Base-by-base conservation (phyloP, 768 basidiomycete genomes). In the Hygrocybe coccinea region DNA sequence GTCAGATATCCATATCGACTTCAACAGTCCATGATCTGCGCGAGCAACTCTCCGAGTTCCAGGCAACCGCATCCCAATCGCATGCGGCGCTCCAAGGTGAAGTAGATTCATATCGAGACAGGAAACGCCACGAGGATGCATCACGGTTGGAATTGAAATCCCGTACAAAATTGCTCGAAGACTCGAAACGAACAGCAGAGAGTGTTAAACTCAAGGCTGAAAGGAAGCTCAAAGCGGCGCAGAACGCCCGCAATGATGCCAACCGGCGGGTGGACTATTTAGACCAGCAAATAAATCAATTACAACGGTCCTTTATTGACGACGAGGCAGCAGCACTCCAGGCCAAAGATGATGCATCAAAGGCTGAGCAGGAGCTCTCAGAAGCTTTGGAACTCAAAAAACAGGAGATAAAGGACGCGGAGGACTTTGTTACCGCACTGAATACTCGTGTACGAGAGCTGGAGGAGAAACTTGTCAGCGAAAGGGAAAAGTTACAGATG, bases 151-250 rank as follows among this genome's bases (percentile, higher is more conserved):
- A 97, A 65, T 73, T 90, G 54, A 94, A 92, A 69, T 69, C 79
- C n/a, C 85, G 86, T 48, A 89, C 89, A 47, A 95, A 95, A 71
- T 68, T 76, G 2, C 74, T 97, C 2, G 95, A 99, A 61, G 95
- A 99, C 67, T 74, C 83, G 52, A 89, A 87, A 70, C 85, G 95
- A 33, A 75, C 75, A 25, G 91, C 93, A 10, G 97, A 99, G 70
- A 76, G 81, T 50, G 70, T 76, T 50, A 88, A 84, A 66, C 80
- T 84, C 44, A 95, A 97, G 46, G 91, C 87, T 3, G 95, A 98
- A 71, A 93, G 90, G 75, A 85, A 85, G 61, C 77, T 95, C 56
- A 88, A 85, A 63, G 75, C 78, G n/a, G 83, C 82, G 14, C 83
- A 85, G 66, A 76, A 65, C 41, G 74, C 79, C 57, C 81, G 86